These are phyloP conservation scores for Prunus padus DNA, from an alignment of 306 rosid genomes.

Conservation along the genomic window DNA sequence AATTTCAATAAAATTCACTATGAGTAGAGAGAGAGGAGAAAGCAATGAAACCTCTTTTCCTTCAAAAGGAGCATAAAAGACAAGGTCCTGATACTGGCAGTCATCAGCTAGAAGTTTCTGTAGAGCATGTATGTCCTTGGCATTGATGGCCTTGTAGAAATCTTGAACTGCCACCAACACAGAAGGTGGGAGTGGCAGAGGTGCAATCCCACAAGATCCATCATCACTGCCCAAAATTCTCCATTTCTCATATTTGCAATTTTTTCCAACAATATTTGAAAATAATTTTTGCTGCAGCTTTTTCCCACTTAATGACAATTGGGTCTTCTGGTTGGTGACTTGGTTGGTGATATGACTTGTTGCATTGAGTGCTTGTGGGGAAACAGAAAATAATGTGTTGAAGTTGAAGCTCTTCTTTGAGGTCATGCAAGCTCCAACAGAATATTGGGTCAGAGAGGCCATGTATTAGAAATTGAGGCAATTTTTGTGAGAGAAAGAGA, in stretches of 20 bases:
- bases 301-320: not conserved
- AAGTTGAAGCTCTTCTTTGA: conserved; percentile 17
- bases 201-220: conserved; percentile 37
- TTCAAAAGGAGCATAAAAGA: conserved; percentile 34
- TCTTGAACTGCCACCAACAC: not conserved
- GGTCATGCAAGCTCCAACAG: conserved; percentile 9
- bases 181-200: conserved; percentile 24
- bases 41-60: conserved; percentile 27
- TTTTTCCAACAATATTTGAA: not conserved
- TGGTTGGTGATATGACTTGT: conserved; percentile 2
- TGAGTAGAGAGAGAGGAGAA: not conserved
- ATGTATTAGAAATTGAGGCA: conserved; percentile 9
- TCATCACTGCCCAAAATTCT: conserved; percentile 29
- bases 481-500: not conserved
- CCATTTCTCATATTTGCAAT: conserved; percentile 30
- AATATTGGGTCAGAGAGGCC: conserved; percentile 37
- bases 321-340: conserved; percentile 4
- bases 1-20: not conserved
- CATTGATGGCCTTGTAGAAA: conserved; percentile 42
- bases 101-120: conserved; percentile 33
- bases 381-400: conserved; percentile 18
- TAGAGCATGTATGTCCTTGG: conserved; percentile 21
- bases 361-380: conserved; percentile 16
- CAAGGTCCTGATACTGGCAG: conserved; percentile 40
- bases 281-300: not conserved